These are phyloP conservation scores for Coprinopsis cinerea DNA, from an alignment of 768 basidiomycete genomes.

Conservation along the genomic window DNA sequence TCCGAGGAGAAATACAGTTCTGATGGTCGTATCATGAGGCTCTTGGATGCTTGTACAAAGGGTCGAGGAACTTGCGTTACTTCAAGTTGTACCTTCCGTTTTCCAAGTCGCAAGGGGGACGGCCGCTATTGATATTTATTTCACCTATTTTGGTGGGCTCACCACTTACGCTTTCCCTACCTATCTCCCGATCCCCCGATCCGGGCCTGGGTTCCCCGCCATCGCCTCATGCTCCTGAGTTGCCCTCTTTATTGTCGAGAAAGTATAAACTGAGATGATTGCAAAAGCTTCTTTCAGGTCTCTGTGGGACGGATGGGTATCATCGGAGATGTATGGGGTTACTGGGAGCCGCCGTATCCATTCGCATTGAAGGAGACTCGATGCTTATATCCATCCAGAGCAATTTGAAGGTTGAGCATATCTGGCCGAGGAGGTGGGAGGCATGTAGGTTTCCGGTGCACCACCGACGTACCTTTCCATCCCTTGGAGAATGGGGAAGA, in stretches of 20 bases:
- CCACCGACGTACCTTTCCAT: neutral
- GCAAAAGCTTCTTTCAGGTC: no score
- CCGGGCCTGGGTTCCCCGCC: no score
- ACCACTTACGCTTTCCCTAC: neutral
- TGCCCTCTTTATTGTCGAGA: no score
- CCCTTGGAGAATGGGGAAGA: neutral
- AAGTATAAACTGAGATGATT: no score
- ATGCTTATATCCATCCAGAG: neutral
- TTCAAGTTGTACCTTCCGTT: no score
- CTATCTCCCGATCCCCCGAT: neutral
- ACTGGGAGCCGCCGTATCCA: neutral
- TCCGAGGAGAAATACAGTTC: no score
- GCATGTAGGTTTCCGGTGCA: neutral
- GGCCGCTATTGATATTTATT: neutral
- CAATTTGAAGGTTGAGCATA: neutral
- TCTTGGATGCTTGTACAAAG: no score
- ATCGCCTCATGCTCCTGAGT: no score
- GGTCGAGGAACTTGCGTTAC: no score
- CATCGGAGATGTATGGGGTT: neutral
- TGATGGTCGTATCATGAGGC: no score
- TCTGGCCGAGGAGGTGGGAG: neutral
- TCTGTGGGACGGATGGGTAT: neutral
- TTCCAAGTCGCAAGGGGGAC: no score
- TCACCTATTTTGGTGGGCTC: neutral
- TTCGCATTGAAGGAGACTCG: neutral